Base-by-base conservation (phyloP, 148 eudicot species). In the Rhododendron griersonianum region DNA sequence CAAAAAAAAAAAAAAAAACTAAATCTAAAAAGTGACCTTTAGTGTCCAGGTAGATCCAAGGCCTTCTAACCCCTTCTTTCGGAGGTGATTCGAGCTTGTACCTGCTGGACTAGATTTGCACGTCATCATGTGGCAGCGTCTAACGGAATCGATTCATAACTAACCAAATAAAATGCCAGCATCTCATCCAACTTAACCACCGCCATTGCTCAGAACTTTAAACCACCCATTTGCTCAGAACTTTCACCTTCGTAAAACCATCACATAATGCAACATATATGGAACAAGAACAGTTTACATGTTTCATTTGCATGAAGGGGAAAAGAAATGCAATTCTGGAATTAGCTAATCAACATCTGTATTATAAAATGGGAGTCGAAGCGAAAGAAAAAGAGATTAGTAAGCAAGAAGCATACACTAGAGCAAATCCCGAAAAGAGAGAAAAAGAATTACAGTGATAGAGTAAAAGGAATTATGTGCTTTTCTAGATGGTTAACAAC, bases 381-480 rank as follows among this genome's bases (percentile, higher is more conserved):
- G 6, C 14, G 19, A 30, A 71, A 71, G 19, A 28, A 33, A 71
- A 67, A 67, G 16, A 15, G 30, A 71, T 28, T 39, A 63, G 84
- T 55, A 65, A 65, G 85, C 77, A 83, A 65, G 85, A 83, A 67
- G 85, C 55, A 83, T 83, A 65, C 85, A 25, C 85, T 61, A 44
- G 15, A 1, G 45, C 7, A 15, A 63, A 83, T 44, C 57, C 57
- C 13, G 11, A 47, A 7, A 23, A 35, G 25, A 47, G 8, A n/a
- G 33, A 47, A 14, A 81, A 35, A 30, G 61, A 55, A 33, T 21
- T 8, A 33, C 10, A 19, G 0, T n/a, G 81, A 3, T 0, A 41
- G 28, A 10, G 55, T 1, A 18, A 41, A 76, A 39, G 48, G 25
- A 76, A 41, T 21, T 78, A 11, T 35, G 25, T 4, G 59, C 69